Conservation (phyloP, 78 protist genomes). For the Polysphondylium violaceum region DNA sequence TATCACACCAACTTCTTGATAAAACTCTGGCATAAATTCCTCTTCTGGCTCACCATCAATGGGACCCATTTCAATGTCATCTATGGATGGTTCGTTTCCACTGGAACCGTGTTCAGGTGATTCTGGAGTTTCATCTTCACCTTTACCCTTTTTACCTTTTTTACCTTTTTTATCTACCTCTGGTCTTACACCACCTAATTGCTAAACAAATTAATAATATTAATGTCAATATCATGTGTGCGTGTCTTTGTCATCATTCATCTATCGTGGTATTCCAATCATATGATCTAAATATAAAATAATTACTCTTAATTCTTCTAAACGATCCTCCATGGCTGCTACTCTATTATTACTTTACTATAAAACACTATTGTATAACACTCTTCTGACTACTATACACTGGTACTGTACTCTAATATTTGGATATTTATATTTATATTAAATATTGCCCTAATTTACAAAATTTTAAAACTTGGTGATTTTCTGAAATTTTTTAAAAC, state of each 20-base stretch:
- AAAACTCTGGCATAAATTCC: slow-evolving; percentile 84
- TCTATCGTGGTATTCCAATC: too few relatives aligned
- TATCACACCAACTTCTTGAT: slow-evolving; percentile 70
- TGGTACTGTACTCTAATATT: too few relatives aligned
- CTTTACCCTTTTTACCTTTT: slow-evolving; percentile 63
- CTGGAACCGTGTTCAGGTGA: slow-evolving; percentile 17
- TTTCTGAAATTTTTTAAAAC: too few relatives aligned
- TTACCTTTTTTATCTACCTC: slow-evolving; percentile 36
- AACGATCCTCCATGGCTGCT: slow-evolving; percentile 80
- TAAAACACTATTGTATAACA: too few relatives aligned
- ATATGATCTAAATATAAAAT: not conserved
- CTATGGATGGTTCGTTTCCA: slow-evolving; percentile 9
- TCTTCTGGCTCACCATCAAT: slow-evolving; percentile 39
- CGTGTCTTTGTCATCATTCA: too few relatives aligned
- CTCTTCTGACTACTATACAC: too few relatives aligned
- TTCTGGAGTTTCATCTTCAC: slow-evolving; percentile 13
- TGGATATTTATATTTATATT: too few relatives aligned
- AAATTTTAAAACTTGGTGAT: too few relatives aligned
- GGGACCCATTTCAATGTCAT: slow-evolving; percentile 46
- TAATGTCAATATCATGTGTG: too few relatives aligned
- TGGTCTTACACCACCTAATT: slow-evolving; percentile 58
- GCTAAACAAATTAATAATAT: not conserved
- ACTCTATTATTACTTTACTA: too few relatives aligned
- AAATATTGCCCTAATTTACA: too few relatives aligned
- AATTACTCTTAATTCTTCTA: slow-evolving; percentile 52